Percentiles rank a stretch among this genome's conserved stretches.
These are phyloP conservation scores for Boletus reticuloceps DNA, from an alignment of 768 basidiomycete species.

Conservation along the genomic window DNA sequence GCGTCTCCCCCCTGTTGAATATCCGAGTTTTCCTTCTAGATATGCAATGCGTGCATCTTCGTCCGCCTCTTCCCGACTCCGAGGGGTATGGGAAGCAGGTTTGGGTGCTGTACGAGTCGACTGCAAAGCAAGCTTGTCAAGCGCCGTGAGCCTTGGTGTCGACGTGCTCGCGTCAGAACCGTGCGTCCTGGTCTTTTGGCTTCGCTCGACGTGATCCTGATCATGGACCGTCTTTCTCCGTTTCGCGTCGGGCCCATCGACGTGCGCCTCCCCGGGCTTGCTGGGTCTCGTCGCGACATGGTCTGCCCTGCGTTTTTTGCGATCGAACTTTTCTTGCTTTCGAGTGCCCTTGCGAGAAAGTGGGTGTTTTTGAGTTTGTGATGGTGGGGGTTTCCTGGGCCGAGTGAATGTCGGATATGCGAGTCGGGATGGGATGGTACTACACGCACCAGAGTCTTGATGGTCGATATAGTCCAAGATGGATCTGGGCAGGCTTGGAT, in stretches of 20 bases:
- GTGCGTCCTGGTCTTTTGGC: background rate
- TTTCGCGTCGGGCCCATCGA: conserved; percentile 40
- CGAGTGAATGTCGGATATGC: background rate
- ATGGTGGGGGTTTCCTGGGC: conserved; percentile 5
- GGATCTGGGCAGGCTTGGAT: conserved; percentile 26
- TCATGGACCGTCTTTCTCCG: conserved; percentile 43
- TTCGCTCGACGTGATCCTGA: conserved; percentile 1
- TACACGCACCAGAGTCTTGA: conserved; percentile 14
- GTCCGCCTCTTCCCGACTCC: conserved; percentile 47
- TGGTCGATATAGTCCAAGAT: conserved; percentile 26
- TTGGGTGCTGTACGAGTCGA: conserved; percentile 7
- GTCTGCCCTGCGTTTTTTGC: conserved; percentile 62
- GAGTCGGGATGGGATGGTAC: background rate
- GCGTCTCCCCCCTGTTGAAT: conserved; percentile 42
- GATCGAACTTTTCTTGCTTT: conserved; percentile 56
- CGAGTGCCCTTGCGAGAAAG: conserved; percentile 58
- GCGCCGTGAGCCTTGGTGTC: conserved; percentile 25
- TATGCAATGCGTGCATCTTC: conserved; percentile 88
- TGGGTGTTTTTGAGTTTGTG: conserved; percentile 10
- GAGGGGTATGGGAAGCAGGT: conserved; percentile 15
- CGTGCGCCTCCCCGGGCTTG: no score
- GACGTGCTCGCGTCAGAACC: background rate
- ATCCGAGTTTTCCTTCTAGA: conserved; percentile 75
- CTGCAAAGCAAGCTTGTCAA: conserved; percentile 33
- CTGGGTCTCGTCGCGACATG: conserved; percentile 45